phyloP scores from a whole-genome alignment of 345 rosid genomes.

The Sonneratia caseolaris region DNA sequence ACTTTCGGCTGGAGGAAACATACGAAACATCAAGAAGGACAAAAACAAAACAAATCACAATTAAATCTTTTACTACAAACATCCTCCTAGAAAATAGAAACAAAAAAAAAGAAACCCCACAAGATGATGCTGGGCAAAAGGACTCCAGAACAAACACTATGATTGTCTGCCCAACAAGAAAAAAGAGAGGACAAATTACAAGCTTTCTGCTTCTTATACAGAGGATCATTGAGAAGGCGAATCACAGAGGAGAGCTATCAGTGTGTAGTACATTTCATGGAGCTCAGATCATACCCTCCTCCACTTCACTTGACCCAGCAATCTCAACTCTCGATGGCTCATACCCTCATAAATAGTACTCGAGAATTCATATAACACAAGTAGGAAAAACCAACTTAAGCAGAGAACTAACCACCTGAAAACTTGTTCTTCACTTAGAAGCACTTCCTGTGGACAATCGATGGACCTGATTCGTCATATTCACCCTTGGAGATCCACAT shows the following conservation, averaged over 20 bases:
- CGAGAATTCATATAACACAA: slow-evolving; percentile 6
- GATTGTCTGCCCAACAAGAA: background rate
- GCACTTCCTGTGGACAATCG: slow-evolving; percentile 67
- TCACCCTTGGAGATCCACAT: slow-evolving; percentile 67
- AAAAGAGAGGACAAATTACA: background rate
- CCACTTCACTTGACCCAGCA: background rate
- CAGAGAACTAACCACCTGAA: slow-evolving; percentile 35
- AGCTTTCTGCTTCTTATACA: background rate
- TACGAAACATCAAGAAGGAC: background rate
- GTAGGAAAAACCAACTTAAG: slow-evolving; percentile 32
- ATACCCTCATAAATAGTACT: background rate
- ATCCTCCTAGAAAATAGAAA: background rate
- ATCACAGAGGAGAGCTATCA: background rate
- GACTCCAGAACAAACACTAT: background rate
- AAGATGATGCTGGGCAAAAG: background rate
- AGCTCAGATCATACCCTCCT: background rate
- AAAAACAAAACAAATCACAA: background rate
- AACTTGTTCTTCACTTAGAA: slow-evolving; percentile 25
- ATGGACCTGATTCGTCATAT: slow-evolving; percentile 56
- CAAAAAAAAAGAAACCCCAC: too few species aligned
- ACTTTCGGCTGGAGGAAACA: background rate
- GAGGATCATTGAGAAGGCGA: background rate
- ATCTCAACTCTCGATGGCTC: background rate
- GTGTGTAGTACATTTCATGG: background rate
- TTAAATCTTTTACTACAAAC: background rate